Conservation (phyloP, 2,329 filamentous ascomycete genomes). For the Fusarium sp. region DNA sequence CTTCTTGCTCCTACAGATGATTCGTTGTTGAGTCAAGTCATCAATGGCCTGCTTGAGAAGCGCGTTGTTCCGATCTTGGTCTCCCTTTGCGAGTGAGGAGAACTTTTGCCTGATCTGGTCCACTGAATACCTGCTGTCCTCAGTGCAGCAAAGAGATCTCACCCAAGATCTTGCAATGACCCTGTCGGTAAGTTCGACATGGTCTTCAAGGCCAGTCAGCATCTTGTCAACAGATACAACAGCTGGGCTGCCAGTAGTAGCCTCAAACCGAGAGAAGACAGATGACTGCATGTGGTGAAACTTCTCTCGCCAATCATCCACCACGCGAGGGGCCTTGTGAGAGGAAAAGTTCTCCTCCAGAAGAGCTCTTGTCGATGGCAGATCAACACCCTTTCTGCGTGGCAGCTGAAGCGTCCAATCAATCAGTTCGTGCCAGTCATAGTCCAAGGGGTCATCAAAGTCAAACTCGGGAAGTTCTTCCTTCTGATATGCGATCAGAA, state of each 20-base stretch:
- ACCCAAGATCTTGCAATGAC: conserved; percentile 68
- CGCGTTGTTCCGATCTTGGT: conserved; percentile 52
- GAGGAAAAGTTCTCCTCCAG: conserved; percentile 58
- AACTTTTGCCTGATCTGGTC: conserved; percentile 63
- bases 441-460: conserved; percentile 70
- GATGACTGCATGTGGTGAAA: conserved; percentile 66
- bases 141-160: conserved; percentile 67
- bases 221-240: conserved; percentile 45
- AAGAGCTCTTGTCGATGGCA: conserved; percentile 59
- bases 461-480: conserved; percentile 70
- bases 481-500: conserved; percentile 73
- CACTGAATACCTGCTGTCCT: conserved; percentile 59
- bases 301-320: conserved; percentile 64
- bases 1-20: conserved; percentile 70
- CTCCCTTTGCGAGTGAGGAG: conserved; percentile 56
- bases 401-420: conserved; percentile 71
- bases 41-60: conserved; percentile 61
- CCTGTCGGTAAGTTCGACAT: conserved; percentile 43
- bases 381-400: conserved; percentile 55
- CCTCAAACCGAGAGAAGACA: conserved; percentile 67
- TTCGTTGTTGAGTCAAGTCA: conserved; percentile 59
- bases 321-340: conserved; percentile 45
- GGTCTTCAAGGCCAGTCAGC: not conserved
- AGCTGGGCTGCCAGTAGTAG: conserved; percentile 60
- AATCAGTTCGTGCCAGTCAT: conserved; percentile 75